Base-by-base conservation (phyloP, 805 yeast genomes). In the Starmerella gropengiesseri region DNA sequence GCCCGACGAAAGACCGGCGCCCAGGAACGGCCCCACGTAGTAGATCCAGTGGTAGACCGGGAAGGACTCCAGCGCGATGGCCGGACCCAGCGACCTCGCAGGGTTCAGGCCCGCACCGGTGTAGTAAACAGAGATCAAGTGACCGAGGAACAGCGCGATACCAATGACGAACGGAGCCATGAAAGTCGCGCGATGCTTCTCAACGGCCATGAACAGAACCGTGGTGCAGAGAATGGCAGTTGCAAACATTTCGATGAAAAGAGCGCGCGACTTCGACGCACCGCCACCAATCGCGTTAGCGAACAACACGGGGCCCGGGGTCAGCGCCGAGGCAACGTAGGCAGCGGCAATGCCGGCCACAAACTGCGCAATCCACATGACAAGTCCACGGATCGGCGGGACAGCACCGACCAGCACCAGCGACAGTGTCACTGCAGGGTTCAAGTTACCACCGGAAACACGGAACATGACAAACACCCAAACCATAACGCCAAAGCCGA, bases 381-480 rank as follows among this genome's bases (percentile, higher is more conserved):
- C 21, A 17, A 34, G 37, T 3, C 37, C 37, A 23, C 37, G 37
- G 14, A 34, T 23, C 8, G 29, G 29, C 11, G 37, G 37, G 1
- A 34, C 37, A 5, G 37, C 37, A 16, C 37, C 29, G 9, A 34
- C 37, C 5, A 34, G 37, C 7, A 34, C 37, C 22, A 34, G 37
- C 20, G 37, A 34, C n/a, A 34, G 37, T 6, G 37, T 34, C 13
- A 34, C 37, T 4, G 37, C 37, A 1, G 37, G 37, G 20, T 34
- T 34, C 13, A 34, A 20, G 20, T 34, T 34, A 14, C 37, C 37
- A n/a, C 37, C 37, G 4, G 37, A 34, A 14, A 34, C 37, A n/a
- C 37, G 37, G 37, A 34, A 34, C 37, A 34, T 34, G 14, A 34
- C 23, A 11, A 34, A 34, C 29, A 34, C 37, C 37, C 37, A 34